Percentiles rank a stretch among this genome's conserved stretches.
Evolutionary conservation across 371 early-diverging fungal genomes (phyloP).

Genomic region (Modicella reniformis): DNA sequence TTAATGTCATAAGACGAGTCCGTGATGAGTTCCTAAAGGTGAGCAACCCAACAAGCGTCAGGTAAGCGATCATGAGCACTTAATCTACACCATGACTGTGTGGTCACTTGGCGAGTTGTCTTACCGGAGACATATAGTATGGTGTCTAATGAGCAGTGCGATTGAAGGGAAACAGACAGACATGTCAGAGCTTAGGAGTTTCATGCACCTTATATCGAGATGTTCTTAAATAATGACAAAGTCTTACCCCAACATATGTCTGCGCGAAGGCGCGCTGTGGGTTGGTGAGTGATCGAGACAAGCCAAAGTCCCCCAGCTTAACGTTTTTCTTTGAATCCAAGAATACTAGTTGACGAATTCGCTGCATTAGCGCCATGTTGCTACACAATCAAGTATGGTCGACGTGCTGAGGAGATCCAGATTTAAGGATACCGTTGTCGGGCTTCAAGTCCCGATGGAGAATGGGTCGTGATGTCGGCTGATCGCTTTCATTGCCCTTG

Average conservation of each 20-base stretch:
- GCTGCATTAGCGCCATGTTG: background rate
- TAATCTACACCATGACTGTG: background rate
- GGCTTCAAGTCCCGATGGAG: conserved; percentile 76
- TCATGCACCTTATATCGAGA: background rate
- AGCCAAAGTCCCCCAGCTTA: conserved; percentile 80
- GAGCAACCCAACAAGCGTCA: background rate
- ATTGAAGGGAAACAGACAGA: background rate
- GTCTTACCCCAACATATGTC: conserved; percentile 73
- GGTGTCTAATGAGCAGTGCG: conserved; percentile 63
- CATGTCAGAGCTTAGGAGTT: background rate
- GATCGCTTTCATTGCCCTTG: conserved; percentile 17
- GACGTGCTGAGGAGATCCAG: background rate
- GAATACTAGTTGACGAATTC: conserved; percentile 55
- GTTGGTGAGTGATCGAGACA: conserved; percentile 65
- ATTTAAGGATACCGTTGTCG: conserved; percentile 63
- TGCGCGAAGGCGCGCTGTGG: conserved; percentile 68
- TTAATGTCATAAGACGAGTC: conserved; percentile 70
- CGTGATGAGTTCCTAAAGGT: conserved; percentile 66
- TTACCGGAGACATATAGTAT: conserved; percentile 81
- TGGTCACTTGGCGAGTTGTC: background rate
- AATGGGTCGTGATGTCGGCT: conserved; percentile 37
- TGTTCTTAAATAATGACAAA: background rate
- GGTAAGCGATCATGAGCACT: background rate
- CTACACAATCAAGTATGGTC: no score
- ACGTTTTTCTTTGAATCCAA: conserved; percentile 67